Percentiles rank a stretch among this genome's conserved stretches.
phyloP scores from a whole-genome alignment of 768 basidiomycete genomes.

The Antrodiella citrinella region DNA sequence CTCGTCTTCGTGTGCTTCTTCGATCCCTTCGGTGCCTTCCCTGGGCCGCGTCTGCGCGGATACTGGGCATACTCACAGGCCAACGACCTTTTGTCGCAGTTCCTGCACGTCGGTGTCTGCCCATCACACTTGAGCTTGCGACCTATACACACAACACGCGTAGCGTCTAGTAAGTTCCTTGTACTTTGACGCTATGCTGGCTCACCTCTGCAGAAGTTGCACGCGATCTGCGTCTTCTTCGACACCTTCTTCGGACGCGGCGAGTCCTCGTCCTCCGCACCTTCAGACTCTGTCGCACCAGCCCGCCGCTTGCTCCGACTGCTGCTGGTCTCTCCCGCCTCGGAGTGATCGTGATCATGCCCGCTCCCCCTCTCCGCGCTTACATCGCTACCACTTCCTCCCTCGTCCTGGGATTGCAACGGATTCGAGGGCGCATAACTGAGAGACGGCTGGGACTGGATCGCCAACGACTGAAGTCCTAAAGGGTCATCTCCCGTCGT shows the following conservation, averaged over 20 bases:
- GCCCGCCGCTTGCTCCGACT: slow-evolving; percentile 4
- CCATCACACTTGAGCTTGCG: slow-evolving; percentile 73
- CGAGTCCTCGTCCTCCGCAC: slow-evolving; percentile 3
- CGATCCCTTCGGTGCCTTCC: slow-evolving; percentile 58
- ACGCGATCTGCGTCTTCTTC: slow-evolving; percentile 55
- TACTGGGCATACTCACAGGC: slow-evolving; percentile 46
- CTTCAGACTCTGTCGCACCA: not conserved
- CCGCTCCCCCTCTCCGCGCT: not conserved
- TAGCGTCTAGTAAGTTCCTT: not conserved
- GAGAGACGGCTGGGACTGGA: not conserved
- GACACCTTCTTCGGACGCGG: slow-evolving; percentile 7
- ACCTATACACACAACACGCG: not conserved
- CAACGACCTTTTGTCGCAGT: slow-evolving; percentile 48
- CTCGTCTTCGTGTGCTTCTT: not conserved
- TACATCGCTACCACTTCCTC: not conserved
- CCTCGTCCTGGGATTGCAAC: not conserved
- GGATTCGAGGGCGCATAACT: not conserved
- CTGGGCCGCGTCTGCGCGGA: slow-evolving; percentile 60
- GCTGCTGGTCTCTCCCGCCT: not conserved
- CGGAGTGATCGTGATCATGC: not conserved
- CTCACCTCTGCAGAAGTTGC: slow-evolving; percentile 73
- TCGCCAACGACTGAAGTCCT: slow-evolving; percentile 1
- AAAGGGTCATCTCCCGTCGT: not conserved
- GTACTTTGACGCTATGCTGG: slow-evolving; percentile 3
- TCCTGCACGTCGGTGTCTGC: slow-evolving; percentile 49